These are phyloP conservation scores for Penicillium bialowiezense DNA, from an alignment of 495 filamentous ascomycete species.

Conservation along the genomic window DNA sequence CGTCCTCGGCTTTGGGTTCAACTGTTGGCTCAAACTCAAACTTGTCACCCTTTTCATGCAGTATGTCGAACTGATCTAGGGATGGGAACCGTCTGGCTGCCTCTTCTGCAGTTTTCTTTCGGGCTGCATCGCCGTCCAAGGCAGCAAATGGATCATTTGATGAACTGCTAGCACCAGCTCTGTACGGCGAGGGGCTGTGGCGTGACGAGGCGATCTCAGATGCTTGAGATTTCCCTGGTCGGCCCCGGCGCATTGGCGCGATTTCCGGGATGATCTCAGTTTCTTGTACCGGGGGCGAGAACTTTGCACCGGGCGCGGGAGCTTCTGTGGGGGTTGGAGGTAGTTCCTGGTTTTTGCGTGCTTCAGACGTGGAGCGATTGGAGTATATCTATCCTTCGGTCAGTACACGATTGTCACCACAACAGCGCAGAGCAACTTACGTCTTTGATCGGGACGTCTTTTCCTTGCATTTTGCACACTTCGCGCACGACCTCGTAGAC, in stretches of 20 bases:
- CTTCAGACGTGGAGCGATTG: slow-evolving; percentile 60
- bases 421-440: slow-evolving; percentile 49
- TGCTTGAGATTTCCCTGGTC: slow-evolving; percentile 58
- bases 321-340: slow-evolving; percentile 53
- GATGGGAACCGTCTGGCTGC: slow-evolving; percentile 83
- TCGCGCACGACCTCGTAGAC: slow-evolving; percentile 90
- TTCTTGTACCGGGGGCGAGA: slow-evolving; percentile 62
- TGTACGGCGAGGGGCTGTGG: slow-evolving; percentile 72
- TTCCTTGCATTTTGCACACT: slow-evolving; percentile 83
- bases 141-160: slow-evolving; percentile 87
- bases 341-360: slow-evolving; percentile 58
- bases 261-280: slow-evolving; percentile 82
- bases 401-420: slow-evolving; percentile 6
- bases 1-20: slow-evolving; percentile 48
- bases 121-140: slow-evolving; percentile 62
- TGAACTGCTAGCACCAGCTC: slow-evolving; percentile 42
- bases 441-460: slow-evolving; percentile 87
- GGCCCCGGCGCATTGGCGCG: slow-evolving; percentile 88
- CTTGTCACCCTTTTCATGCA: slow-evolving; percentile 80
- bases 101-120: slow-evolving; percentile 64
- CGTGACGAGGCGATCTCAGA: slow-evolving; percentile 47
- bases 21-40: slow-evolving; percentile 76
- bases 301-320: slow-evolving; percentile 67
- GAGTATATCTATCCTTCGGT: slow-evolving; percentile 70
- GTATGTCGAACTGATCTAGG: slow-evolving; percentile 86